A percentile compares a stretch with the other conserved stretches of the same genome.
Evolutionary conservation across 306 rosid genomes (phyloP).

Genomic region (Pyrus pyrifolia): DNA sequence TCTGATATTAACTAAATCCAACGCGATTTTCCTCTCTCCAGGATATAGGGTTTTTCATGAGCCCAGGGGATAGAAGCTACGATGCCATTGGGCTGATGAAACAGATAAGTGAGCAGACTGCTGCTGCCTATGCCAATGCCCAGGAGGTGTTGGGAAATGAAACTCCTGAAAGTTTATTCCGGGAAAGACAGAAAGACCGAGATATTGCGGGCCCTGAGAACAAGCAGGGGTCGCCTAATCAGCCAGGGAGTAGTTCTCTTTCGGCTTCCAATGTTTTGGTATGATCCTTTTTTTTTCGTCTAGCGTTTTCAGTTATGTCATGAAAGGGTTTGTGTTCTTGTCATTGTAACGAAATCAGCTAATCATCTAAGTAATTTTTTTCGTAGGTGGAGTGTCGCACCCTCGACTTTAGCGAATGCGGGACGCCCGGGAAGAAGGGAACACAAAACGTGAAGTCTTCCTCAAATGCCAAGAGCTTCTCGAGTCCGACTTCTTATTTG

Average conservation of each 20-base stretch:
- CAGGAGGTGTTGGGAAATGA: conserved; percentile 68
- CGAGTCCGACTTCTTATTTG: conserved; percentile 73
- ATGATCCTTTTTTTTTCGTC: background rate
- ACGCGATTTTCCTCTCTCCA: conserved; percentile 20
- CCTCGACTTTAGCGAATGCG: conserved; percentile 96
- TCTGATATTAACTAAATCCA: background rate
- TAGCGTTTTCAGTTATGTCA: background rate
- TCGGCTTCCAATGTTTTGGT: conserved; percentile 54
- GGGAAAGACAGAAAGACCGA: conserved; percentile 19
- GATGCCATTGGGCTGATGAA: conserved; percentile 92
- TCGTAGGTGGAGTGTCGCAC: conserved; percentile 70
- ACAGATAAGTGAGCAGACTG: conserved; percentile 80
- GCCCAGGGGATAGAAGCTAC: conserved; percentile 76
- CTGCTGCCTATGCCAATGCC: conserved; percentile 78
- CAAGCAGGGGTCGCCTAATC: conserved; percentile 13
- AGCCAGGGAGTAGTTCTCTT: conserved; percentile 30
- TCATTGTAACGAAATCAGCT: background rate
- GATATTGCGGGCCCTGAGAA: conserved; percentile 31
- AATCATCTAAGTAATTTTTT: background rate
- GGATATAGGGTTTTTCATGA: conserved; percentile 81
- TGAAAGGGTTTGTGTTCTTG: background rate
- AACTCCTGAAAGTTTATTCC: conserved; percentile 47
- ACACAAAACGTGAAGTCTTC: conserved; percentile 40
- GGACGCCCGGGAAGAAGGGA: conserved; percentile 61
- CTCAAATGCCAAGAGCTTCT: conserved; percentile 31